A percentile compares a stretch with the other conserved stretches of the same genome.
Conservation (phyloP, 805 yeast species). For the Candida coleopterorum region DNA sequence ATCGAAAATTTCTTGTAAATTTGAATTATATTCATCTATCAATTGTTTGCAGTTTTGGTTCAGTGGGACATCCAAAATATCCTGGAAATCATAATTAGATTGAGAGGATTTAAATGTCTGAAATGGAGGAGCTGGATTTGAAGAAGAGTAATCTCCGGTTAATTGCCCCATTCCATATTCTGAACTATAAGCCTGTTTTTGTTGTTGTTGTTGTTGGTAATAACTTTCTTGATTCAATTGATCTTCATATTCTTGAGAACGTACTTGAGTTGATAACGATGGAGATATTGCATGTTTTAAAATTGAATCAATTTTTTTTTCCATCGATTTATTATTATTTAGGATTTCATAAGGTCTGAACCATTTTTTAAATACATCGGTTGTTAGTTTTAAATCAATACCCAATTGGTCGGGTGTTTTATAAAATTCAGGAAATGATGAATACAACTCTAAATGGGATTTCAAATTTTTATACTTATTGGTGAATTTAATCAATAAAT, state of each 20-base stretch:
- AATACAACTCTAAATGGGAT: conserved; percentile 1
- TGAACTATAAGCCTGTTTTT: not conserved
- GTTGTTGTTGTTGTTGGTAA: conserved; percentile 2
- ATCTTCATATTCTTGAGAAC: conserved; percentile 6
- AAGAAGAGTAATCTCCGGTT: not conserved
- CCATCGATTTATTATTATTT: not conserved
- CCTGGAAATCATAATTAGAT: not conserved
- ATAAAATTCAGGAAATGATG: conserved; percentile 4
- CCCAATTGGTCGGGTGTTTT: not conserved
- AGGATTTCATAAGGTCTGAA: conserved; percentile 4
- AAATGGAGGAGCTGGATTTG: not conserved
- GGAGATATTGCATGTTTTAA: conserved; percentile 5
- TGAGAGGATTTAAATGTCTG: not conserved
- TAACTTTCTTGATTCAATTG: not conserved
- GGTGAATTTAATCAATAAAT: not conserved
- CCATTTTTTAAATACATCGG: conserved; percentile 5
- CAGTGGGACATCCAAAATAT: not conserved
- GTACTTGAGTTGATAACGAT: not conserved
- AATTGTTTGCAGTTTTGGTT: conserved; percentile 3
- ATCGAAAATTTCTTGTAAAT: not conserved
- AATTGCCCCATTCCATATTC: not conserved
- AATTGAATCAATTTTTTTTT: conserved; percentile 3
- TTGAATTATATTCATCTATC: conserved; percentile 2
- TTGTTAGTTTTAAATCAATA: not conserved
- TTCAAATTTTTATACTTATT: conserved; percentile 2